These are phyloP conservation scores for Colletotrichum sp. DNA, from an alignment of 2,329 filamentous ascomycete genomes.

Conservation along the genomic window DNA sequence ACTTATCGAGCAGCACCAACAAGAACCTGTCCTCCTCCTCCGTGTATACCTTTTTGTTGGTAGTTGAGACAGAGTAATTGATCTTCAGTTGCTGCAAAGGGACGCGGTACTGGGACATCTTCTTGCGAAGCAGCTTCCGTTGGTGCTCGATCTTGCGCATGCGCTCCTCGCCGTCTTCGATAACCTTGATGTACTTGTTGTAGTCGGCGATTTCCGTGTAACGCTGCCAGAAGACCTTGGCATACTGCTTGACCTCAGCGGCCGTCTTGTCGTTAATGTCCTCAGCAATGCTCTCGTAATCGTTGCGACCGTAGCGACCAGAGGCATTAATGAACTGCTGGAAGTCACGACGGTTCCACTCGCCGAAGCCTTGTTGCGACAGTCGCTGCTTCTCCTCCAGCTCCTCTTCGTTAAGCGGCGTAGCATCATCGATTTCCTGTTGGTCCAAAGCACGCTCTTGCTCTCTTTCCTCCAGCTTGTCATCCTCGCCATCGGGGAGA, in stretches of 20 bases:
- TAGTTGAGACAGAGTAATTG: conserved; percentile 98
- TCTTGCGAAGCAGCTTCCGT: conserved; percentile 90
- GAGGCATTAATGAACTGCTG: conserved; percentile 98
- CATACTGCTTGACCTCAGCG: conserved; percentile 87
- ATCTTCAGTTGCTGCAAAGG: conserved; percentile 97
- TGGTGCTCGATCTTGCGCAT: conserved; percentile 89
- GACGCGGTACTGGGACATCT: conserved; percentile 96
- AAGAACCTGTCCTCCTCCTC: conserved; percentile 98
- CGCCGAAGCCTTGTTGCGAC: conserved; percentile 83
- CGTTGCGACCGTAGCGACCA: conserved; percentile 86
- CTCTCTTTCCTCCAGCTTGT: conserved; percentile 84
- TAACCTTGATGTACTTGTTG: conserved; percentile 84
- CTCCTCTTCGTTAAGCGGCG: conserved; percentile 87
- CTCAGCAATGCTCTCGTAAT: conserved; percentile 83
- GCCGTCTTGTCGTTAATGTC: conserved; percentile 92
- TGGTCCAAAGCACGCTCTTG: conserved; percentile 88
- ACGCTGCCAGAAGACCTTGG: conserved; percentile 95
- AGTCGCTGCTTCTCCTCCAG: conserved; percentile 84
- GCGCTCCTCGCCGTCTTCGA: conserved; percentile 92
- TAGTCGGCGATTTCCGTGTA: conserved; percentile 92
- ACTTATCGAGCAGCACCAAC: conserved; percentile 89
- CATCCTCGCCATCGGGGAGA: conserved; percentile 85
- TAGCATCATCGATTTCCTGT: conserved; percentile 90
- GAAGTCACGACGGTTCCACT: conserved; percentile 98
- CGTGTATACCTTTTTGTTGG: conserved; percentile 99